Conservation (phyloP, 345 rosid species). For the Laguncularia racemosa region DNA sequence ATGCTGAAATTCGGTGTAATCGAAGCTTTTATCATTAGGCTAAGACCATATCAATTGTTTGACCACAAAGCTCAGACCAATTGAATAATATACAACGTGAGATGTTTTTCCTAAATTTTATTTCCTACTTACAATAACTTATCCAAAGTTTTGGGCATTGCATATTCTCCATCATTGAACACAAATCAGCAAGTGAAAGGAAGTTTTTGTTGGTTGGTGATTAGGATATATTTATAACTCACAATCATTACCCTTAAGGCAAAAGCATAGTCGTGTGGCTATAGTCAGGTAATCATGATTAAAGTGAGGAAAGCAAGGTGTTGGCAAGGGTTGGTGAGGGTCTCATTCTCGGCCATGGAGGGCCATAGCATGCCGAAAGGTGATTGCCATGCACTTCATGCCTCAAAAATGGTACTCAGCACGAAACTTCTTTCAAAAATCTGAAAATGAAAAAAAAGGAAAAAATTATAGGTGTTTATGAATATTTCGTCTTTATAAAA, state of each 20-base stretch:
- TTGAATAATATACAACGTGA: too few species aligned
- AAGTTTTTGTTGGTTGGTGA: constrained; percentile 24
- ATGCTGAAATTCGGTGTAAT: too few species aligned
- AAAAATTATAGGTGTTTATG: too few species aligned
- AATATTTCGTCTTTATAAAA: too few species aligned
- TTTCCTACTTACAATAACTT: background rate
- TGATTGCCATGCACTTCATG: background rate
- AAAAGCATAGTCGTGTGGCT: constrained; percentile 14
- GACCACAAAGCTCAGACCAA: too few species aligned
- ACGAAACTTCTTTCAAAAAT: too few species aligned
- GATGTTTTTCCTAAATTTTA: too few species aligned
- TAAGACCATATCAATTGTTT: too few species aligned
- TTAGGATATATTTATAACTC: constrained; percentile 7
- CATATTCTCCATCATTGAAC: constrained; percentile 1
- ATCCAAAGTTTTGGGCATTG: constrained; percentile 3
- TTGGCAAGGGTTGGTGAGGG: constrained; percentile 8
- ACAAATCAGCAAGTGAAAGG: constrained; percentile 6
- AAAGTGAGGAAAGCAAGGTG: constrained; percentile 18
- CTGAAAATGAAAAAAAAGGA: too few species aligned
- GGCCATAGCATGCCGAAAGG: constrained; percentile 19
- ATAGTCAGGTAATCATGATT: constrained; percentile 20
- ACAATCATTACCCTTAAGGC: constrained; percentile 14
- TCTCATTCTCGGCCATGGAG: constrained; percentile 10
- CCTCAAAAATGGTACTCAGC: too few species aligned
- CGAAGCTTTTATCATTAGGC: too few species aligned